phyloP scores from a whole-genome alignment of 2,329 filamentous ascomycete genomes.

The Ceratocystiopsis sp. region DNA sequence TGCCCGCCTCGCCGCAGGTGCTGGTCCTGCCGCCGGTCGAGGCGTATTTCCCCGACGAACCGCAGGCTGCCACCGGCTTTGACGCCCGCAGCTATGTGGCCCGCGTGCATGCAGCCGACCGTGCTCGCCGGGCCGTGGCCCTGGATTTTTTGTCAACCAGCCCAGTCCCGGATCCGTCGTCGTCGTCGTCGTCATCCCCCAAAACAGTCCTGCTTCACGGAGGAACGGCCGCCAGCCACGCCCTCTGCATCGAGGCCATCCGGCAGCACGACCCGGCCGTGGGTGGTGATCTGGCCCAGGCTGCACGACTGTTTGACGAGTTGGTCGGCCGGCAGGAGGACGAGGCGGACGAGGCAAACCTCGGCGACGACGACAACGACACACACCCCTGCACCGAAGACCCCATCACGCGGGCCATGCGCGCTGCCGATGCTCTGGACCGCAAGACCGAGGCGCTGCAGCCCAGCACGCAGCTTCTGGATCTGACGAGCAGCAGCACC shows the following conservation, averaged over 20 bases:
- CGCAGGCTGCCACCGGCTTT: conserved; percentile 12
- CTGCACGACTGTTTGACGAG: conserved; percentile 32
- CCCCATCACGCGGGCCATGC: conserved; percentile 37
- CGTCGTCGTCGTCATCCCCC: no score
- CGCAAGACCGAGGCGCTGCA: conserved; percentile 38
- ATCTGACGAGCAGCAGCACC: conserved; percentile 18
- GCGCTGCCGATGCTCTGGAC: conserved; percentile 40
- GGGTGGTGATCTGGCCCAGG: conserved; percentile 28
- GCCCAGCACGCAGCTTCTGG: conserved; percentile 26
- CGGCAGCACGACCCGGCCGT: conserved; percentile 28
- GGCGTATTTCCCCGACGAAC: conserved; percentile 23
- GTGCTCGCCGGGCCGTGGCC: conserved; percentile 29
- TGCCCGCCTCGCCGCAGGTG: conserved; percentile 41
- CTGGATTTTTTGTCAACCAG: conserved; percentile 28
- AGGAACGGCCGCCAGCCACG: conserved; percentile 35
- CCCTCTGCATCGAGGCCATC: conserved; percentile 36
- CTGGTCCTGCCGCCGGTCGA: conserved; percentile 37
- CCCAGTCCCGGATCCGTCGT: no score
- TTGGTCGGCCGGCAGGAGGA: conserved; percentile 27
- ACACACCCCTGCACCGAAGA: no score
- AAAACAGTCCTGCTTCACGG: conserved; percentile 44
- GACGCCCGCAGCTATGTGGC: conserved; percentile 25
- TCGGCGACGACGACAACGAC: conserved; percentile 5
- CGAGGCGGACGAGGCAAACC: conserved; percentile 9
- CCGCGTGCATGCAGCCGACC: conserved; percentile 31